phyloP scores from a whole-genome alignment of 495 filamentous ascomycete species.

The Hypoxylon subgilvum region DNA sequence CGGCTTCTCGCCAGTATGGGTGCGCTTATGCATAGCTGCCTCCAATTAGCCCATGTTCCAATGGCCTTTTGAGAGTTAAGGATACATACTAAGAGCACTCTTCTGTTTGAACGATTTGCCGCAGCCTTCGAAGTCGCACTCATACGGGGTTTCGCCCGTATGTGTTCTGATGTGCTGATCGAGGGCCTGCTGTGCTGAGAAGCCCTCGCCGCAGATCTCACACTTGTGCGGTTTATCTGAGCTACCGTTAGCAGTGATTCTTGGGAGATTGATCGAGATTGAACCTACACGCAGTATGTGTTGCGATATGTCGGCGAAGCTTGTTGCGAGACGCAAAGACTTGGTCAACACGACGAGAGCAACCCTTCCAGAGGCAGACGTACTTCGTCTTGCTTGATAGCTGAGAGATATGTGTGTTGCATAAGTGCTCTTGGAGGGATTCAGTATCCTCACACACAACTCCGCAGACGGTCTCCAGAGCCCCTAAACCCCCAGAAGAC shows the following conservation, averaged over 20 bases:
- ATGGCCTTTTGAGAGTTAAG: neutral
- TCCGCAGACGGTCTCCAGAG: constrained; percentile 28
- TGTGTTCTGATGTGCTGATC: constrained; percentile 67
- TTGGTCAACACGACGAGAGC: constrained; percentile 45
- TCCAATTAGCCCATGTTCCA: constrained; percentile 22
- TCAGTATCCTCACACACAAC: constrained; percentile 20
- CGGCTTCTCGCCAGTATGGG: constrained; percentile 60
- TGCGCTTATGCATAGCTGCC: constrained; percentile 63
- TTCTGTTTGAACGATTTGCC: constrained; percentile 62
- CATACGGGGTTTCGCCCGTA: constrained; percentile 65
- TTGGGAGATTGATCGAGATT: neutral
- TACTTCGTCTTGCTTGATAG: constrained; percentile 52
- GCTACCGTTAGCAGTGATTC: constrained; percentile 10
- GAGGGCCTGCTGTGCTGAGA: constrained; percentile 65
- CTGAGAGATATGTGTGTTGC: constrained; percentile 45
- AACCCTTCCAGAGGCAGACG: constrained; percentile 55
- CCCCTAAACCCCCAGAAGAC: constrained; percentile 10
- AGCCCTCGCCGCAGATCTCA: constrained; percentile 57
- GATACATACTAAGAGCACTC: constrained; percentile 58
- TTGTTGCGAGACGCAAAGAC: constrained; percentile 60
- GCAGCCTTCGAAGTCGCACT: constrained; percentile 57
- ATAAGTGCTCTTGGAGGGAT: constrained; percentile 51
- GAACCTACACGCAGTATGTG: constrained; percentile 66
- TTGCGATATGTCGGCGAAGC: constrained; percentile 67
- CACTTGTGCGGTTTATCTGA: constrained; percentile 65